These are phyloP conservation scores for Phytophthora chlamydospora DNA, from an alignment of 352 stramenopile species.

Conservation along the genomic window DNA sequence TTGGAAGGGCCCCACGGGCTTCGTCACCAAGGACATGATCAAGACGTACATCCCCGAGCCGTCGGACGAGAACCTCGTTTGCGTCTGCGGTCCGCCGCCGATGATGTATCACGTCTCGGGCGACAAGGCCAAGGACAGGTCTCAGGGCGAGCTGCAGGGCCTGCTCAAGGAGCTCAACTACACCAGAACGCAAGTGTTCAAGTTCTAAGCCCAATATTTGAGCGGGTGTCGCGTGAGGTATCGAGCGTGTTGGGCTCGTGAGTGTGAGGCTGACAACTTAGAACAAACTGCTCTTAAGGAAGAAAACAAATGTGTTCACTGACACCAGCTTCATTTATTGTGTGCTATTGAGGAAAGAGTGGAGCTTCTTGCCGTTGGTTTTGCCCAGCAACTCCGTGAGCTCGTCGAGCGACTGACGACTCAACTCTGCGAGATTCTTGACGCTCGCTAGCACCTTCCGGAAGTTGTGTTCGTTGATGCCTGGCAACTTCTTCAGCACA, in stretches of 20 bases:
- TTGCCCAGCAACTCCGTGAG: conserved; percentile 77
- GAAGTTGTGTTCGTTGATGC: conserved; percentile 95
- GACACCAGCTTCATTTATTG: conserved; percentile 33
- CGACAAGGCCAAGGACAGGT: conserved; percentile 86
- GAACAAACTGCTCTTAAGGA: conserved; percentile 12
- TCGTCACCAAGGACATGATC: conserved; percentile 87
- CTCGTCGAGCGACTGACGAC: conserved; percentile 60
- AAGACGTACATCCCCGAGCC: conserved; percentile 80
- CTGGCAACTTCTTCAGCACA: conserved; percentile 95
- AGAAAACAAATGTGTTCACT: conserved; percentile 1
- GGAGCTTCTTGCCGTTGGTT: conserved; percentile 76
- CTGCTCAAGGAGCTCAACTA: conserved; percentile 87
- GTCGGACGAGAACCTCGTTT: conserved; percentile 82
- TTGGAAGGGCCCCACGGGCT: conserved; percentile 77
- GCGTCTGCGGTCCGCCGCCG: conserved; percentile 87
- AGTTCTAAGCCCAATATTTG: conserved; percentile 58
- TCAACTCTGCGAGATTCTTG: conserved; percentile 80
- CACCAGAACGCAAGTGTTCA: conserved; percentile 82
- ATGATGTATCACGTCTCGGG: conserved; percentile 92
- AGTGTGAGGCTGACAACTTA: conserved; percentile 15
- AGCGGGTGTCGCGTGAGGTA: conserved; percentile 6
- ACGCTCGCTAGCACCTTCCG: conserved; percentile 75
- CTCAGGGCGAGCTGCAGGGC: conserved; percentile 85
- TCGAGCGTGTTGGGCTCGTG: conserved; percentile 27
- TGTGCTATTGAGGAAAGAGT: conserved; percentile 80